Conservation (phyloP, 352 stramenopile species). For the Pythium brassicae region DNA sequence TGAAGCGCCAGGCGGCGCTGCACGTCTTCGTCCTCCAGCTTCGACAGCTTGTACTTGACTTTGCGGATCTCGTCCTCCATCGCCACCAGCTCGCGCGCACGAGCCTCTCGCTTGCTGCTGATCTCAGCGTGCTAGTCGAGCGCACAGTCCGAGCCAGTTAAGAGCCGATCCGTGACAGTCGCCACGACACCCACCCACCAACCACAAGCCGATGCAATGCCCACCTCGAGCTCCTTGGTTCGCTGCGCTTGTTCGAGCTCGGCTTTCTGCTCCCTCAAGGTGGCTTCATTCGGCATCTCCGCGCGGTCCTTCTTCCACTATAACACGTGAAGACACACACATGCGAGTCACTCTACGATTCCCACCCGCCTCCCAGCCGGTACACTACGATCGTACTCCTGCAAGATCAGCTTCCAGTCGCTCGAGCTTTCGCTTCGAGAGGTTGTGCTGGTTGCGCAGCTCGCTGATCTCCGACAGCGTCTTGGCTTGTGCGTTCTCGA, state of each 20-base stretch:
- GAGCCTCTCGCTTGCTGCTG: conserved; percentile 56
- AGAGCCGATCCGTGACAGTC: too few species aligned
- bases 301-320: conserved; percentile 61
- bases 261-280: conserved; percentile 57
- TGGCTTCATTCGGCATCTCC: conserved; percentile 41
- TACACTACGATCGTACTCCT: conserved; percentile 22
- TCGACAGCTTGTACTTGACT: conserved; percentile 46
- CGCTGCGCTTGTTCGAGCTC: conserved; percentile 63
- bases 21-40: conserved; percentile 73
- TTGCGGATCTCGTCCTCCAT: conserved; percentile 52
- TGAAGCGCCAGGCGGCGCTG: conserved; percentile 60
- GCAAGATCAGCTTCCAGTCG: conserved; percentile 56
- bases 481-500: conserved; percentile 64
- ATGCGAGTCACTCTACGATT: not conserved
- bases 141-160: not conserved
- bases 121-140: conserved; percentile 56
- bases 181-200: too few species aligned
- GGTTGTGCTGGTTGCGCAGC: conserved; percentile 67
- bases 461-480: conserved; percentile 67
- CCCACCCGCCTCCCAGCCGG: too few species aligned
- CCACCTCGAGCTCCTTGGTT: conserved; percentile 54
- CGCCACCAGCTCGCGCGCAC: conserved; percentile 36
- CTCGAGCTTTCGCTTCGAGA: conserved; percentile 57
- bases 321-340: not conserved
- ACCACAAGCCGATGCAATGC: too few species aligned